Base-by-base conservation (phyloP, 1,284 basidiomycete species). In the Leccinum subrobustum region DNA sequence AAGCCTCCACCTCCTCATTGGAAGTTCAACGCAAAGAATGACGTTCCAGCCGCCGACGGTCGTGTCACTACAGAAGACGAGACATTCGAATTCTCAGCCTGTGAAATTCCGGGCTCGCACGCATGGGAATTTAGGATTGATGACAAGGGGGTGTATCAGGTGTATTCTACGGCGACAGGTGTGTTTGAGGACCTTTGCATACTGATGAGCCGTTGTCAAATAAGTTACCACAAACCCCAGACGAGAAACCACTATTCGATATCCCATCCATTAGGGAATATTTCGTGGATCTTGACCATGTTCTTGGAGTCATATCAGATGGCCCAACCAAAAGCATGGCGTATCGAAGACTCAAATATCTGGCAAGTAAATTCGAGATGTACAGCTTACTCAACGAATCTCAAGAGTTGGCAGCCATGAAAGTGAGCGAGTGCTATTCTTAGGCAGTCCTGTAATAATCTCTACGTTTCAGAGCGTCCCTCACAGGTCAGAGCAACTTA, bases 291-390 rank as follows among this genome's bases (percentile, higher is more conserved):
- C 85, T 99, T n/a, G 96, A 99, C 73, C 94, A 89, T 71, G 81
- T 95, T 8, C 83, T 96, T 11, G 79, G 82, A 9, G 91, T 95
- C 61, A 96, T 96, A 64, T 86, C 92, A 0, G 93, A 96, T 70
- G 96, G 97, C 0, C 97, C 97, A 0, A 91, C 94, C 4, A 99
- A 99, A 78, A 94, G 91, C 67, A 97, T 98, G 72, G 96, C 97
- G 0, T 99, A 91, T 77, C 84, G 95, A 3, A 79, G 97, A 58
- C 82, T 99, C 65, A 95, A 95, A 77, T 99, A 96, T 71, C 83
- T 99, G 11, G 82, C 89, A n/a, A 92, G 92, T 78, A 98, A 98
- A 76, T 99, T 96, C 81, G 92, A 91, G 58, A 92, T 99, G 86
- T 96, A 98, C 73, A 86, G 83, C 52, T 80, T 99, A 12, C 78